These are phyloP conservation scores for Pontederia crassipes DNA, from an alignment of 176 grass and related monocot genomes.

Conservation along the genomic window DNA sequence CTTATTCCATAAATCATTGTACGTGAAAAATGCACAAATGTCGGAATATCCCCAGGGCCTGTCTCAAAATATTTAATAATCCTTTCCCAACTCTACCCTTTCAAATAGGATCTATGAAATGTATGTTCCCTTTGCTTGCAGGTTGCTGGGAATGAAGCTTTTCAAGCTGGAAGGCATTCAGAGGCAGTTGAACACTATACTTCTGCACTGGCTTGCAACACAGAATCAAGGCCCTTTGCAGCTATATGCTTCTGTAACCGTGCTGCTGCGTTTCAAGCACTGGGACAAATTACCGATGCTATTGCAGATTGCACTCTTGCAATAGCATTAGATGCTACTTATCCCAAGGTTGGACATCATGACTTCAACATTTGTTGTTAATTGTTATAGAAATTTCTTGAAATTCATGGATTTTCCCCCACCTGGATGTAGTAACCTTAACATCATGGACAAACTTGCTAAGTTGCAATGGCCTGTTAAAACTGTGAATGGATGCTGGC, in stretches of 20 bases:
- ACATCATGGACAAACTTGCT: no score
- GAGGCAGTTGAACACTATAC: slow-evolving; percentile 81
- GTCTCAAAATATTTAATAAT: no score
- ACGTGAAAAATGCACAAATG: no score
- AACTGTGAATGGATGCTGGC: no score
- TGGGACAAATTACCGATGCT: slow-evolving; percentile 75
- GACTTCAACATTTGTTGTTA: not conserved
- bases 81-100: not conserved
- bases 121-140: slow-evolving; percentile 13
- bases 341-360: slow-evolving; percentile 57
- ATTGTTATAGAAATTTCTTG: no score
- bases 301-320: slow-evolving; percentile 87
- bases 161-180: slow-evolving; percentile 65
- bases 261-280: slow-evolving; percentile 74
- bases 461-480: no score
- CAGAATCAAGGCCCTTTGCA: slow-evolving; percentile 51
- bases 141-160: slow-evolving; percentile 83
- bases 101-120: slow-evolving; percentile 18
- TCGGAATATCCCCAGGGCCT: no score
- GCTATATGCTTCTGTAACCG: slow-evolving; percentile 85
- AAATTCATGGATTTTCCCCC: no score
- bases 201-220: slow-evolving; percentile 49
- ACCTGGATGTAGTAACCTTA: no score
- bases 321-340: slow-evolving; percentile 58
- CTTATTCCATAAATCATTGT: no score